Evolutionary conservation across 441 rosid species (phyloP).

Genomic region (Aleurites moluccanus): DNA sequence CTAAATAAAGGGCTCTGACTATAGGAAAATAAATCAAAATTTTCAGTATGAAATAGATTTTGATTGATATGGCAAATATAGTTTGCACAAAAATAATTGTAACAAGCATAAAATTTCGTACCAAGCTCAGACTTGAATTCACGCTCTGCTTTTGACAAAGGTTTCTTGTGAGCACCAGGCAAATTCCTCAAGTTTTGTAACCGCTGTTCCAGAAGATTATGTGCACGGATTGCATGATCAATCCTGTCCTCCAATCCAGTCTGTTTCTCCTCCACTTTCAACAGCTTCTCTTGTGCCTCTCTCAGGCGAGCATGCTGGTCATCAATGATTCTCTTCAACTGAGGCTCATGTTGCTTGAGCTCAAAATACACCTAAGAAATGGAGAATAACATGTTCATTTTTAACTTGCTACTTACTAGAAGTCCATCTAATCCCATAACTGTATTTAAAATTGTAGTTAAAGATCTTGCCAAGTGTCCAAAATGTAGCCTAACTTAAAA

Average conservation of each 20-base stretch:
- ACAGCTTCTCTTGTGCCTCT: constrained; percentile 63
- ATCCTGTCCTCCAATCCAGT: constrained; percentile 58
- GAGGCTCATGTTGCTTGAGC: constrained; percentile 90
- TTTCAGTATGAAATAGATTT: background rate
- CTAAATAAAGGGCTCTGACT: background rate
- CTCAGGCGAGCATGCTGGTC: constrained; percentile 65
- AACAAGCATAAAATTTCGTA: constrained; percentile 33
- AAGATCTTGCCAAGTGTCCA: background rate
- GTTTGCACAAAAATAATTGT: background rate
- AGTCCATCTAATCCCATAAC: constrained; percentile 1
- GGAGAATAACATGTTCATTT: constrained; percentile 16
- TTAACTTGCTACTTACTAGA: background rate
- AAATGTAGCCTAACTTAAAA: background rate
- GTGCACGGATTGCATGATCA: constrained; percentile 40
- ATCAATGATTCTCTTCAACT: constrained; percentile 72
- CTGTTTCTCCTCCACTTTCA: constrained; percentile 71
- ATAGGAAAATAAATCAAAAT: background rate
- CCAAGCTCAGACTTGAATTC: constrained; percentile 88
- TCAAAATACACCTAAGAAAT: constrained; percentile 68
- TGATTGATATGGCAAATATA: background rate
- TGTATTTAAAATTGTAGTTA: background rate
- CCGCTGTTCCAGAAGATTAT: constrained; percentile 63
- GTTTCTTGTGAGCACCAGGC: constrained; percentile 79
- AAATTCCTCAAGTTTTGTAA: constrained; percentile 65
- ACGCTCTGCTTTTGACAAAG: constrained; percentile 82